Evolutionary conservation across 495 filamentous ascomycete species (phyloP), one percentile per base, ranked within the genome.

Genomic region (Jackrogersella minutella): DNA sequence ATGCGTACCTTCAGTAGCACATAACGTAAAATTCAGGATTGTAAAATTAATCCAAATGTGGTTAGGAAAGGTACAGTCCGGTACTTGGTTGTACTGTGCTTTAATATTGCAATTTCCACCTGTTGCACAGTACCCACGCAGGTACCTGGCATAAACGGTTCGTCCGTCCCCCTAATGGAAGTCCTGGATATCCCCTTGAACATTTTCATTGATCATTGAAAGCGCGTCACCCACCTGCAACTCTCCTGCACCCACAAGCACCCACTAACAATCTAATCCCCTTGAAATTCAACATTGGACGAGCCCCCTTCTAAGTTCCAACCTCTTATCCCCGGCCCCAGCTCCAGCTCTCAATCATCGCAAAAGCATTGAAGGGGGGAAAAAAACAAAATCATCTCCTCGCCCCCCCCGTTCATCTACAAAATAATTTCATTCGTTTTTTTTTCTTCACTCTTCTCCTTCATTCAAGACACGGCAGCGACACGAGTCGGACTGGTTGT

Each of bases 351-450:
- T 7, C 26, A 30, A 3, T 7, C 58, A 47, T 64, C 56, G 34
- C 49, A 60, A 56, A n/a, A 61, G 50, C 55, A 69, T 51, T 50
- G 66, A 64, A 69, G 56, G 66, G 60, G 58, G 50, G 47, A 36
- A 59, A n/a, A n/a, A n/a, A 68, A 61, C 66, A 64, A 69, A 69
- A 64, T 57, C 66, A 58, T 64, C 61, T 64, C 50, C 60, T 69
- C 50, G 30, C 28, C 66, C 61, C 66, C 61, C 16, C 44, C 43
- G 47, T 56, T 50, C 50, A 51, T 64, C 51, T 56, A 60, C 34
- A 64, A 34, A 54, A 60, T 55, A 59, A 51, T 61, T 61, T 41
- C 60, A 24, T 58, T 64, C 66, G 60, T 53, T 64, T 69, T 68
- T n/a, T n/a, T n/a, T n/a, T n/a, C n/a, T n/a, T n/a, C n/a, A n/a